Percentiles rank a stretch among this genome's conserved stretches.
phyloP scores from a whole-genome alignment of 306 rosid genomes.

The Dalbergia cochinchinensis region DNA sequence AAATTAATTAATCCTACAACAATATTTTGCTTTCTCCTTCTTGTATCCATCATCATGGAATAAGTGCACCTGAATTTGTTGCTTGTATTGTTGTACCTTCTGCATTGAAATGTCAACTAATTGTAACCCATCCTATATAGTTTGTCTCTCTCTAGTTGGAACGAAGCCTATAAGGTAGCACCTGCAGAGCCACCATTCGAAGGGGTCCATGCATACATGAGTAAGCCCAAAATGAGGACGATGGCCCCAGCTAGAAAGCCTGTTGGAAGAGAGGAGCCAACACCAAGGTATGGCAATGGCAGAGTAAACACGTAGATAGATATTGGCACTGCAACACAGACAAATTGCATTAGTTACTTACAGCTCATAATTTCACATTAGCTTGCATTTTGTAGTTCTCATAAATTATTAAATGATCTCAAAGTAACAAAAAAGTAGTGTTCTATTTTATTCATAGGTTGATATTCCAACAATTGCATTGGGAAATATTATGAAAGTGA shows the following conservation, averaged over 20 bases:
- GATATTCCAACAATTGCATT: too few species aligned
- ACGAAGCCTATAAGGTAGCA: conserved; percentile 47
- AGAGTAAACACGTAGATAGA: conserved; percentile 77
- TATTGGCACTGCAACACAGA: conserved; percentile 77
- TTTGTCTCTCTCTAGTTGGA: conserved; percentile 39
- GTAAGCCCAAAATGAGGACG: conserved; percentile 69
- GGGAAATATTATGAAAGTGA: too few species aligned
- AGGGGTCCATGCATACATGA: conserved; percentile 84
- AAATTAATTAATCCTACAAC: conserved; percentile 18
- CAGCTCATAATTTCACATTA: conserved; percentile 35
- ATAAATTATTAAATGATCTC: too few species aligned
- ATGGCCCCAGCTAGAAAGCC: conserved; percentile 84
- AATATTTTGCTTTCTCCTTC: conserved; percentile 32
- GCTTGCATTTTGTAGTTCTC: conserved; percentile 7
- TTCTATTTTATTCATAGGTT: too few species aligned
- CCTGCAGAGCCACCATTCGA: conserved; percentile 52
- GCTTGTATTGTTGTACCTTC: conserved; percentile 23
- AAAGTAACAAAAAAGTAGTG: too few species aligned
- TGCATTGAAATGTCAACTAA: conserved; percentile 27
- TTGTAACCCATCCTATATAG: conserved; percentile 9
- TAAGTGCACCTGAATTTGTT: conserved; percentile 14
- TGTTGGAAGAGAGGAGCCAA: conserved; percentile 77
- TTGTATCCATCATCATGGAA: conserved; percentile 8
- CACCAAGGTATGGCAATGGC: conserved; percentile 88
- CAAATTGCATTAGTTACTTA: conserved; percentile 39